Percentiles rank a stretch among this genome's conserved stretches.
Evolutionary conservation across 345 rosid genomes (phyloP).

Genomic region (Salix suchowensis): DNA sequence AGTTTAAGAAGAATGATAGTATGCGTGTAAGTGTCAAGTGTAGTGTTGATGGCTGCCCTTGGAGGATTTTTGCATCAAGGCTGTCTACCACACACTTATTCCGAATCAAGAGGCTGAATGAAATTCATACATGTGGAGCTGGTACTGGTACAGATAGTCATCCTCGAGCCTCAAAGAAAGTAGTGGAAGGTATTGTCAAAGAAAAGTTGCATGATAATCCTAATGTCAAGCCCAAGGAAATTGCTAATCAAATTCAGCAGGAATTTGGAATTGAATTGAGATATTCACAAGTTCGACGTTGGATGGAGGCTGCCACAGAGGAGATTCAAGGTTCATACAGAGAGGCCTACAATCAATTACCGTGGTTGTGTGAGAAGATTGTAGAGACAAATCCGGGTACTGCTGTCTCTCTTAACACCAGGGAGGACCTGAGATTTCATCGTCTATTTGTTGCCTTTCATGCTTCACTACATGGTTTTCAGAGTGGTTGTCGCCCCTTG

Average conservation of each 20-base stretch:
- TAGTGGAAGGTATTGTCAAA: constrained; percentile 24
- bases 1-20: constrained; percentile 22
- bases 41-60: constrained; percentile 25
- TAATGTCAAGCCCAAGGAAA: constrained; percentile 19
- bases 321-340: constrained; percentile 28
- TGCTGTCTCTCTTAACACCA: constrained; percentile 10
- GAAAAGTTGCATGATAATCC: constrained; percentile 21
- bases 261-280: constrained; percentile 29
- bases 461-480: constrained; percentile 26
- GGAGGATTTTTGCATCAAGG: constrained; percentile 25
- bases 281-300: constrained; percentile 23
- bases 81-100: constrained; percentile 19
- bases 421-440: constrained; percentile 19
- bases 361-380: constrained; percentile 23
- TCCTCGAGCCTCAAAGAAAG: constrained; percentile 27
- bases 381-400: constrained; percentile 26
- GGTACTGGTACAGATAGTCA: not conserved
- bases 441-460: constrained; percentile 19
- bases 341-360: constrained; percentile 23
- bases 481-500: constrained; percentile 26
- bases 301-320: constrained; percentile 21
- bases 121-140: constrained; percentile 18
- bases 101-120: constrained; percentile 19
- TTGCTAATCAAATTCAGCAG: constrained; percentile 19
- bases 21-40: constrained; percentile 27